Evolutionary conservation across 805 yeast species (phyloP).

Genomic region (Lipomyces yamanashiensis): DNA sequence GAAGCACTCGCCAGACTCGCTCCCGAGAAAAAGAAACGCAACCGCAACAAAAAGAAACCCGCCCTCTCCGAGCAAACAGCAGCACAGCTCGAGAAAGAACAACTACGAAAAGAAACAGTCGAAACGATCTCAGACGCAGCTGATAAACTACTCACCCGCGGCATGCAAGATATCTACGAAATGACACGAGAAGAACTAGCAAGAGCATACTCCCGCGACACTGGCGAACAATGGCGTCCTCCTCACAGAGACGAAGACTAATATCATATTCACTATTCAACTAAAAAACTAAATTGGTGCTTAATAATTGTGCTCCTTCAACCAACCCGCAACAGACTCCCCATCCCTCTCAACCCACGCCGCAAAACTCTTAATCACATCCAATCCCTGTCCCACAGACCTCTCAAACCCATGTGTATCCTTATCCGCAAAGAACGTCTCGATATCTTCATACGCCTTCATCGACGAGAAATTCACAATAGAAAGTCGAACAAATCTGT

Average conservation of each 20-base stretch:
- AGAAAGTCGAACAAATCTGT: slow-evolving; percentile 51
- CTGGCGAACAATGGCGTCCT: slow-evolving; percentile 48
- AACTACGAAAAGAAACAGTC: slow-evolving; percentile 43
- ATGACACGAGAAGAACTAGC: slow-evolving; percentile 60
- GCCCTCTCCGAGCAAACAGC: not conserved
- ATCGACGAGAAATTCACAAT: slow-evolving; percentile 47
- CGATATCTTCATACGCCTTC: slow-evolving; percentile 48
- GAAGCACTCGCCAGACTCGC: slow-evolving; percentile 54
- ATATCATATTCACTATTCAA: too few species aligned
- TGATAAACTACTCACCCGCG: slow-evolving; percentile 52
- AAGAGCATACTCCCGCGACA: slow-evolving; percentile 50
- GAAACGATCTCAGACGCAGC: slow-evolving; percentile 55
- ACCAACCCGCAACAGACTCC: slow-evolving; percentile 52
- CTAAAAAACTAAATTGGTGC: not conserved
- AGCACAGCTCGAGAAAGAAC: slow-evolving; percentile 22
- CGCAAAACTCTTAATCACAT: slow-evolving; percentile 54
- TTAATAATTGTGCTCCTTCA: slow-evolving; percentile 41
- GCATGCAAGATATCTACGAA: slow-evolving; percentile 56
- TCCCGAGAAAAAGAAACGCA: slow-evolving; percentile 20
- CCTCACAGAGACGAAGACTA: not conserved
- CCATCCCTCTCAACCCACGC: slow-evolving; percentile 57
- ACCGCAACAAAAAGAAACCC: slow-evolving; percentile 13
- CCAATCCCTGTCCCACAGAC: slow-evolving; percentile 61
- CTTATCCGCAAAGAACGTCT: slow-evolving; percentile 52
- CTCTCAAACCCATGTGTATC: slow-evolving; percentile 63